These are phyloP conservation scores for Salinomyces thailandicus DNA, from an alignment of 2,329 filamentous ascomycete genomes.

Conservation along the genomic window DNA sequence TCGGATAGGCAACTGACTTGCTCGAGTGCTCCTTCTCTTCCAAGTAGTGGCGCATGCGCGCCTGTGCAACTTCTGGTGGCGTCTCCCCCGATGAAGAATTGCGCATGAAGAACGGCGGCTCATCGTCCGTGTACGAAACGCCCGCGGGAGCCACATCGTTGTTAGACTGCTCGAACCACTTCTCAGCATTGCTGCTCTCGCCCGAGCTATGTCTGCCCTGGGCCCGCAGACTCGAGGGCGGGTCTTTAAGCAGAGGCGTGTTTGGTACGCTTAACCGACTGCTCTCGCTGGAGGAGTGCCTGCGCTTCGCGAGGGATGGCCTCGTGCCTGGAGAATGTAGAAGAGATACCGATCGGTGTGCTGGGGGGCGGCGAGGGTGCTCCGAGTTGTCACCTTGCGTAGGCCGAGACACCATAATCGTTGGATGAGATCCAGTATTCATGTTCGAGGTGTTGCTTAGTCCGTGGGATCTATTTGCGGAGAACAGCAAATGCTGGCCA, in stretches of 20 bases:
- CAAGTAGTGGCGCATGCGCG: not conserved
- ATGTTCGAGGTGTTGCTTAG: no score
- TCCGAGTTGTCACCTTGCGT: not conserved
- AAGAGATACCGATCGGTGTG: slow-evolving; percentile 38
- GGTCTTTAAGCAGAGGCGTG: slow-evolving; percentile 10
- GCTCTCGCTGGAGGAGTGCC: slow-evolving; percentile 11
- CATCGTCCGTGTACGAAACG: slow-evolving; percentile 33
- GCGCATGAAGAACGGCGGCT: slow-evolving; percentile 32
- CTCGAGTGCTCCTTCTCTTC: slow-evolving; percentile 5
- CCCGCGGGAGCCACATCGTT: slow-evolving; percentile 32
- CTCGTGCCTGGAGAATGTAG: slow-evolving; percentile 27
- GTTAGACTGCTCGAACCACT: slow-evolving; percentile 44
- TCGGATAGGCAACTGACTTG: slow-evolving; percentile 14
- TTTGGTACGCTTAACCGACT: slow-evolving; percentile 6
- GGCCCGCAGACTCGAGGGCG: slow-evolving; percentile 32
- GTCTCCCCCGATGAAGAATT: slow-evolving; percentile 33
- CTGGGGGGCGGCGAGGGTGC: slow-evolving; percentile 34
- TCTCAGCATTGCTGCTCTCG: slow-evolving; percentile 42
- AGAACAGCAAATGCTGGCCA: no score
- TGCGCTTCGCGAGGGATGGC: slow-evolving; percentile 7
- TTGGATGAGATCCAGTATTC: not conserved
- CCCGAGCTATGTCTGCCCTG: slow-evolving; percentile 34
- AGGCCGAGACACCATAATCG: not conserved
- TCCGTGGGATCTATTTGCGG: no score
- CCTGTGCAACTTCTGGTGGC: slow-evolving; percentile 25